A percentile compares a stretch with the other conserved stretches of the same genome.
Evolutionary conservation across 1,284 basidiomycete genomes (phyloP).

Genomic region (Fomes fomentarius): DNA sequence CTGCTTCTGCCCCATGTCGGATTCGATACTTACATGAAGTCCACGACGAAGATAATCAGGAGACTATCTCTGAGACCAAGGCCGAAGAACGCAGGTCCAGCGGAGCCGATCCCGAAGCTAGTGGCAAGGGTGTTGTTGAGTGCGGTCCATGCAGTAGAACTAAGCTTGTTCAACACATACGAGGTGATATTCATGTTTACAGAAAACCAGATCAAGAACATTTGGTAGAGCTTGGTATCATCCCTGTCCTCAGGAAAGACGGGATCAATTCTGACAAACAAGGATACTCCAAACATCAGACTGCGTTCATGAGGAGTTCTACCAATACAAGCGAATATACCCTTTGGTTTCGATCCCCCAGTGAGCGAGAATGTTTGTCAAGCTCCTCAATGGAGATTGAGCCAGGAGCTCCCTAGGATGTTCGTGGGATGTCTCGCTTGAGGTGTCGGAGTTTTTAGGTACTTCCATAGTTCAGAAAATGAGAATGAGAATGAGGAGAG

Average conservation of each 20-base stretch:
- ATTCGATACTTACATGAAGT: slow-evolving; percentile 49
- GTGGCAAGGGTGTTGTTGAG: neutral
- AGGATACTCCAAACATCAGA: too few species aligned
- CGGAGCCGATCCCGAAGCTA: slow-evolving; percentile 58
- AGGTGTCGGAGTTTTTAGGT: too few species aligned
- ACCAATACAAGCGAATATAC: too few species aligned
- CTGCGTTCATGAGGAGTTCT: too few species aligned
- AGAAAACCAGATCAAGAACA: slow-evolving; percentile 47
- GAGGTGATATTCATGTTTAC: slow-evolving; percentile 62
- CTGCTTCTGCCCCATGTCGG: neutral
- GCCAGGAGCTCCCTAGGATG: too few species aligned
- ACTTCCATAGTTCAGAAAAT: too few species aligned
- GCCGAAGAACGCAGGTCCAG: slow-evolving; percentile 62
- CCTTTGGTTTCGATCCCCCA: too few species aligned
- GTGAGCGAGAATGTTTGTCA: too few species aligned
- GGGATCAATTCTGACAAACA: slow-evolving; percentile 39
- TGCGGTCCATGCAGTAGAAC: too few species aligned
- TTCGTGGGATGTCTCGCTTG: too few species aligned
- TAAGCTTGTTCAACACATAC: slow-evolving; percentile 40
- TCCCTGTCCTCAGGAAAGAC: slow-evolving; percentile 36
- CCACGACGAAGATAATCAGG: slow-evolving; percentile 54
- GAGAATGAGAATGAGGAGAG: too few species aligned
- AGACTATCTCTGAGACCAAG: slow-evolving; percentile 55
- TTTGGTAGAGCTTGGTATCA: slow-evolving; percentile 40
- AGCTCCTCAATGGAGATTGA: too few species aligned